phyloP scores from a whole-genome alignment of 2,329 filamentous ascomycete genomes.

The Fragosphaeria purpurea region DNA sequence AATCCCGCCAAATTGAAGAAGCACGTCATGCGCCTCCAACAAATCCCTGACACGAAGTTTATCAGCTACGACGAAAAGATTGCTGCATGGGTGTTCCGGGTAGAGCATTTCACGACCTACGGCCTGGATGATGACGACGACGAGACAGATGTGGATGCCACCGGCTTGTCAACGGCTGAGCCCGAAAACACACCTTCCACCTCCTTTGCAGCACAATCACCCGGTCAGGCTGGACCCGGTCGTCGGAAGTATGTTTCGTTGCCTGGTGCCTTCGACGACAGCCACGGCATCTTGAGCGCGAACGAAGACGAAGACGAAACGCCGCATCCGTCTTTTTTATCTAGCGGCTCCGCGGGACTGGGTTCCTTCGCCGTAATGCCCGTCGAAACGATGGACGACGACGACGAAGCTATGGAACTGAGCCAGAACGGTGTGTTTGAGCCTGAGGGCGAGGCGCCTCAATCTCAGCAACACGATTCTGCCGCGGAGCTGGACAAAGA shows the following conservation, averaged over 20 bases:
- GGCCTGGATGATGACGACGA: slow-evolving; percentile 71
- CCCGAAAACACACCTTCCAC: slow-evolving; percentile 15
- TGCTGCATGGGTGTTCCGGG: slow-evolving; percentile 82
- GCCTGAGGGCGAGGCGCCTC: slow-evolving; percentile 66
- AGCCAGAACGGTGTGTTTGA: slow-evolving; percentile 68
- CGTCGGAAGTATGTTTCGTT: slow-evolving; percentile 38
- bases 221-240: slow-evolving; percentile 21
- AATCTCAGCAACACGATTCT: slow-evolving; percentile 62
- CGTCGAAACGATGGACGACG: slow-evolving; percentile 39
- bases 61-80: slow-evolving; percentile 67
- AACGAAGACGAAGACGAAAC: slow-evolving; percentile 43
- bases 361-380: slow-evolving; percentile 48
- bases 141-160: slow-evolving; percentile 51
- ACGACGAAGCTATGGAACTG: slow-evolving; percentile 59
- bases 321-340: slow-evolving; percentile 74
- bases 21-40: slow-evolving; percentile 72
- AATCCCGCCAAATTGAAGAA: slow-evolving; percentile 39
- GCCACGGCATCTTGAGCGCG: slow-evolving; percentile 45
- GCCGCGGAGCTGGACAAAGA: slow-evolving; percentile 55
- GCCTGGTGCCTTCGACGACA: slow-evolving; percentile 74
- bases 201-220: slow-evolving; percentile 18
- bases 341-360: slow-evolving; percentile 77
- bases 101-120: slow-evolving; percentile 97
- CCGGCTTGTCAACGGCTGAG: slow-evolving; percentile 14
- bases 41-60: slow-evolving; percentile 72